Conservation (phyloP, 75 land plant species). For the Pinus tabuliformis region DNA sequence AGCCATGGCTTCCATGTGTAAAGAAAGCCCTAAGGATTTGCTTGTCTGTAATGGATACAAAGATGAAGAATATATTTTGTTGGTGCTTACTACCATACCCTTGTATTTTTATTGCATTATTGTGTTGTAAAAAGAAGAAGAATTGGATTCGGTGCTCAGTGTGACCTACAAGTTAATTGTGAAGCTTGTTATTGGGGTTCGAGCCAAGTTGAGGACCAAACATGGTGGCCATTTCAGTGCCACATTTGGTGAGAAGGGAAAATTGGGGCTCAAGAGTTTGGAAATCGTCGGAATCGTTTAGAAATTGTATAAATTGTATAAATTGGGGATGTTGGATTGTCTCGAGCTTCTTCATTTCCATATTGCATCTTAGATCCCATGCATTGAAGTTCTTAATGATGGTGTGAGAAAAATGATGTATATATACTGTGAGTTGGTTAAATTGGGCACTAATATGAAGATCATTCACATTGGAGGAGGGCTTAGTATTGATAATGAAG, state of each 20-base stretch:
- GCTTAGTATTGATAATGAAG: constrained; percentile 27
- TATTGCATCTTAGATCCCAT: no score
- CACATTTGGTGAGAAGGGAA: no score
- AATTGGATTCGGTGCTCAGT: constrained; percentile 66
- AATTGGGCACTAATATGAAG: constrained; percentile 75
- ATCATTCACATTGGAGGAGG: constrained; percentile 90
- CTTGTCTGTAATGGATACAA: constrained; percentile 93
- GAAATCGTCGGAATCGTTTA: no score
- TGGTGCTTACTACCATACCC: constrained; percentile 52
- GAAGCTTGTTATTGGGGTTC: constrained; percentile 65
- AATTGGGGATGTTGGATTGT: no score
- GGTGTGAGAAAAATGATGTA: no score
- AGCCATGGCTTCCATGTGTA: constrained; percentile 68
- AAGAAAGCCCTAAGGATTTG: constrained; percentile 45
- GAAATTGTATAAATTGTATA: no score
- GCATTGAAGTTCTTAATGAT: no score
- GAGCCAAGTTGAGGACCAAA: constrained; percentile 86
- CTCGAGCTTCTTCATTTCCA: no score
- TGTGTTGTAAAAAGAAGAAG: constrained; percentile 91
- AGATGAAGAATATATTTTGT: constrained; percentile 72
- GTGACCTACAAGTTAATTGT: constrained; percentile 38
- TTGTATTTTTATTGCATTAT: constrained; percentile 66
- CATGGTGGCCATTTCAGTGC: constrained; percentile 74
- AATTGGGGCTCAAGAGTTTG: no score
- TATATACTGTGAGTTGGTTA: constrained; percentile 41